Base-by-base conservation (phyloP, 2,329 filamentous ascomycete species). In the Epichloe bromicola region DNA sequence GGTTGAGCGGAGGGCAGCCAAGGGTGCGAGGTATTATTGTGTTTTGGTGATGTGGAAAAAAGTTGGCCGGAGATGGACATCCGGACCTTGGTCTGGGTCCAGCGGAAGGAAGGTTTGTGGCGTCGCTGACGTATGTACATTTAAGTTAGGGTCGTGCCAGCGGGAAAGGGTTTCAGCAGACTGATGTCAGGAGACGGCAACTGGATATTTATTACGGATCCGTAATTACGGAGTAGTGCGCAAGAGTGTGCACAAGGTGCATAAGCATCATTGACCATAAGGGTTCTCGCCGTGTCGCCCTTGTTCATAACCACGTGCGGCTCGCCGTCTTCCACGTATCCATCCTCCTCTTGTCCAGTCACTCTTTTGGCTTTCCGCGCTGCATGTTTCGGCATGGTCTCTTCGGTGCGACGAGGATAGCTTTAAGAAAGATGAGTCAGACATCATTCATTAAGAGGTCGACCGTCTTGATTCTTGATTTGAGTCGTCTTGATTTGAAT, bases 251-350 rank as follows among this genome's bases (percentile, higher is more conserved):
- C 26, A 37, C 4, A 15, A 5, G 40, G 26, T 8, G 26, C 26
- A 38, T 5, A 7, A 7, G 40, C 19, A 14, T 42, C 19, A 42
- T n/a, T 50, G 36, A 30, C 51, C 55, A 50, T 51, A 54, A 55
- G 39, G 53, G 54, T 56, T 53, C 54, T 55, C 52, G 23, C 36
- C 20, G 19, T 36, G 39, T 39, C 34, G 40, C 48, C 48, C 19
- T 50, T n/a, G 26, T 45, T 39, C 12, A 39, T 37, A 40, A 12
- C 48, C 40, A 38, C 38, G 30, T 41, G 48, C 46, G 37, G 10
- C 37, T 33, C 37, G 26, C 42, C 14, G 17, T 26, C 36, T 15
- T 15, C 5, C 12, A 14, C 36, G 15, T 0, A 15, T 37, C 36
- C 12, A 7, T 37, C 36, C 36, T 37, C 36, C 15, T 10, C 26